Percentiles rank a stretch among this genome's conserved stretches.
Evolutionary conservation across 2,329 filamentous ascomycete genomes (phyloP).

Genomic region (Malbranchea cinnamomea): DNA sequence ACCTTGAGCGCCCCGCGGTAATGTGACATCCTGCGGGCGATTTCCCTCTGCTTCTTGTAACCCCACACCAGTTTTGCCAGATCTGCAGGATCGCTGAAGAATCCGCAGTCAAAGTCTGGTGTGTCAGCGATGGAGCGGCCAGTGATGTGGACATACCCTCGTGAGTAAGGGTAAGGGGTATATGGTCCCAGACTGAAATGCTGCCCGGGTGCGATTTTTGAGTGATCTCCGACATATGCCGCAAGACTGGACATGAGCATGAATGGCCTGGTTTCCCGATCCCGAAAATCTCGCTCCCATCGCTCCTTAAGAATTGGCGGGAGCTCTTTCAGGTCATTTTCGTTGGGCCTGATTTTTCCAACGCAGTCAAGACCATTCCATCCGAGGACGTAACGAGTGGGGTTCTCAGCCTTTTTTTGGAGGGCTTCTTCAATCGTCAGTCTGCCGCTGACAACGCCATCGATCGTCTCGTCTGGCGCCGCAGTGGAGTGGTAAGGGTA

Average conservation of each 20-base stretch:
- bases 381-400: constrained; percentile 30
- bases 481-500: constrained; percentile 39
- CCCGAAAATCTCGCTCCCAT: constrained; percentile 3
- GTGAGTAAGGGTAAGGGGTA: constrained; percentile 46
- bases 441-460: constrained; percentile 37
- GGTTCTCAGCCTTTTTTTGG: constrained; percentile 26
- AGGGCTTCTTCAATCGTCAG: constrained; percentile 33
- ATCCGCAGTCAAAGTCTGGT: constrained; percentile 44
- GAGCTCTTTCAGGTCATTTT: constrained; percentile 27
- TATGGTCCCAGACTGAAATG: constrained; percentile 41
- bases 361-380: constrained; percentile 45
- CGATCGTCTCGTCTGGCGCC: constrained; percentile 35
- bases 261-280: constrained; percentile 4
- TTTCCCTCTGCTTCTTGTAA: constrained; percentile 51
- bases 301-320: not conserved
- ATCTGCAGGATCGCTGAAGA: constrained; percentile 38
- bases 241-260: constrained; percentile 8
- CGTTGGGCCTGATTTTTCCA: constrained; percentile 41
- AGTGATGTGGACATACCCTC: constrained; percentile 46
- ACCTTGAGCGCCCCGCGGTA: constrained; percentile 31
- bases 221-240: constrained; percentile 17
- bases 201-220: constrained; percentile 26
- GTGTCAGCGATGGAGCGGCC: constrained; percentile 23
- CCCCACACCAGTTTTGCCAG: constrained; percentile 47
- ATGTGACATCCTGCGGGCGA: constrained; percentile 39